Base-by-base conservation (phyloP, 805 yeast genomes). In the Tetrapisispora nanseiensis region DNA sequence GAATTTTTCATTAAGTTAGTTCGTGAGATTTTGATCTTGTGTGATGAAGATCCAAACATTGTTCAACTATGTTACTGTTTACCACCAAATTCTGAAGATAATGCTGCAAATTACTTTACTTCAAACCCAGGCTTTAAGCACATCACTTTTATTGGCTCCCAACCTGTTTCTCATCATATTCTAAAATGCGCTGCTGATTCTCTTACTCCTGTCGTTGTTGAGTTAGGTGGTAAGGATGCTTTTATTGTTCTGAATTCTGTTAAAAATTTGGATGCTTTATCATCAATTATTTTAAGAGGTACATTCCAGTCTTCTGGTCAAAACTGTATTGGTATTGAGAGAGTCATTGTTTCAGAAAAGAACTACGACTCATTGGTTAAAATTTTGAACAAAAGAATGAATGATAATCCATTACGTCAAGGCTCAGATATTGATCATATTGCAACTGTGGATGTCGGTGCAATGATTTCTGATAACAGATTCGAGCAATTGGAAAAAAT, bases 281-380 rank as follows among this genome's bases (percentile, higher is more conserved):
- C 95, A 0, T 85, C 95, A 13, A 78, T 87, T 21, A 73, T 92
- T 31, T 74, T 92, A 82, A 74, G 99, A 56, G 99, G 98, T 28
- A 82, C 95, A 0, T 92, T 90, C 68, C 99, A 92, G 66, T 83
- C 95, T 41, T 84, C 95, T 0, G 99, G 99, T 11, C 99, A 92
- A 65, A 92, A 92, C 60, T 92, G 99, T 67, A 92, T 92, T 55
- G 97, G 99, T 30, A 84, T 92, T 42, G 99, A 92, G 66, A 73
- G 98, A 44, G 94, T 92, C 6, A 81, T 92, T 48, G 86, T 89
- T 29, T 71, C 86, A 35, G 83, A 82, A 5, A 67, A 68, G 33
- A 75, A 78, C 22, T 89, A 92, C 63, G 80, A 76, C 19, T 54
- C 63, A 33, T 63, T 92, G 33, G 80, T 81, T 1, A 63, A 66